Percentiles rank a stretch among this genome's conserved stretches.
Evolutionary conservation across 192 early-diverging fungal species (phyloP).

Genomic region (Thamnidium elegans): DNA sequence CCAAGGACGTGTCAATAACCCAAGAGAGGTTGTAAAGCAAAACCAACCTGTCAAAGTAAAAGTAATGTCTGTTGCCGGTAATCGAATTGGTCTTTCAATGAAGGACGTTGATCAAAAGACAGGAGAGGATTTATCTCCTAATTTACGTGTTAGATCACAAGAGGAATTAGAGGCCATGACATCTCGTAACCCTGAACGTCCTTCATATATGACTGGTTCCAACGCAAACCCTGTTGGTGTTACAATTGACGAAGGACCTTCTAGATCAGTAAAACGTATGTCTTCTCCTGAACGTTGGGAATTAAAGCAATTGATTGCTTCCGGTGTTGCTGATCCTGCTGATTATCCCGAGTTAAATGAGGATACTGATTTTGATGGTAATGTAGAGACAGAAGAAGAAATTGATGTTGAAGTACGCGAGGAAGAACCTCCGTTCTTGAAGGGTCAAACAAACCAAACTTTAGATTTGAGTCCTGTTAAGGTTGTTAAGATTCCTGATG

Average conservation of each 20-base stretch:
- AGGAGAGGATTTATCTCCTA: conserved; percentile 83
- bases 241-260: conserved; percentile 39
- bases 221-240: background rate
- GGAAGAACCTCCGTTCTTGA: conserved; percentile 92
- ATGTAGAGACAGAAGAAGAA: conserved; percentile 92
- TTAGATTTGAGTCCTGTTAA: conserved; percentile 93
- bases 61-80: conserved; percentile 87
- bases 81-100: conserved; percentile 84
- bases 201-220: conserved; percentile 37
- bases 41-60: conserved; percentile 90
- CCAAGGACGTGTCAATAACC: conserved; percentile 68
- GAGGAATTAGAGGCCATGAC: conserved; percentile 63
- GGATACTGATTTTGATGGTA: conserved; percentile 73
- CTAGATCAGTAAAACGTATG: conserved; percentile 69
- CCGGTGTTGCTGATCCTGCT: conserved; percentile 80
- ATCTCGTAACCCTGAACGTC: conserved; percentile 64
- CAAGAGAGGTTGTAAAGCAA: conserved; percentile 82
- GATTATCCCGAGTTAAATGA: conserved; percentile 91
- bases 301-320: conserved; percentile 95
- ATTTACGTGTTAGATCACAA: conserved; percentile 63
- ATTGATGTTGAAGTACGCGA: conserved; percentile 96
- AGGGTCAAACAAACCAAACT: conserved; percentile 83
- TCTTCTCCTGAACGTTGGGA: conserved; percentile 96
- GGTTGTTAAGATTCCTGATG: conserved; percentile 97
- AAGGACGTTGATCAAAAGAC: conserved; percentile 95